Conservation (phyloP, 257 asterid genomes). For the Verbascum thapsus region DNA sequence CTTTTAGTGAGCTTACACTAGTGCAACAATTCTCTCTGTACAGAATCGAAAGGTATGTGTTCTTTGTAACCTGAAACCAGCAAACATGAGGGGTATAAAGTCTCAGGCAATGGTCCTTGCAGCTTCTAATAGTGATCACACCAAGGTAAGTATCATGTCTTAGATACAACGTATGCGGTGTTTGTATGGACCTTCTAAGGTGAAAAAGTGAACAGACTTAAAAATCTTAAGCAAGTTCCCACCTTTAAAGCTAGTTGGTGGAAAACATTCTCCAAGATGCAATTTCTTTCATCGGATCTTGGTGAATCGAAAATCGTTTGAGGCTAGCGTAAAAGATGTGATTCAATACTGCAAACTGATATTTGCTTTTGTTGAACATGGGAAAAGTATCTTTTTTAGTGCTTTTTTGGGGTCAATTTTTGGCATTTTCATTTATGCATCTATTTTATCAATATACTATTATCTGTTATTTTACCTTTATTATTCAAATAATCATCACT, state of each 20-base stretch:
- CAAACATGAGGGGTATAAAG: slow-evolving; percentile 85
- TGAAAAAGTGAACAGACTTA: not conserved
- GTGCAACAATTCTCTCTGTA: slow-evolving; percentile 20
- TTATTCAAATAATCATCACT: too few species aligned
- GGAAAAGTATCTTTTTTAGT: too few species aligned
- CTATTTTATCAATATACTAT: too few species aligned
- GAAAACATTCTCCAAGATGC: too few species aligned
- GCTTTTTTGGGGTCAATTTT: too few species aligned
- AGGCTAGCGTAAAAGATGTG: not conserved
- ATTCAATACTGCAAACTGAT: not conserved
- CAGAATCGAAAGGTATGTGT: slow-evolving; percentile 97
- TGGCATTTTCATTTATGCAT: too few species aligned
- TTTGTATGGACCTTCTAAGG: slow-evolving; percentile 6
- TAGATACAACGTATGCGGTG: not conserved
- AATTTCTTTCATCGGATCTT: too few species aligned
- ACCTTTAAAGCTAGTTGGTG: not conserved
- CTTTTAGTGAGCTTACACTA: slow-evolving; percentile 9
- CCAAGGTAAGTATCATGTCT: slow-evolving; percentile 52
- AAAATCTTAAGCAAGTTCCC: not conserved
- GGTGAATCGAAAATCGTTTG: not conserved
- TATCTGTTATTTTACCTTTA: too few species aligned
- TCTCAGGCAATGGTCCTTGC: slow-evolving; percentile 99
- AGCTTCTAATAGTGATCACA: slow-evolving; percentile 73
- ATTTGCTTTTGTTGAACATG: too few species aligned
- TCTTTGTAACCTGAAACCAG: slow-evolving; percentile 97